These are phyloP conservation scores for Sesbania bispinosa DNA, from an alignment of 306 rosid genomes.

Conservation along the genomic window DNA sequence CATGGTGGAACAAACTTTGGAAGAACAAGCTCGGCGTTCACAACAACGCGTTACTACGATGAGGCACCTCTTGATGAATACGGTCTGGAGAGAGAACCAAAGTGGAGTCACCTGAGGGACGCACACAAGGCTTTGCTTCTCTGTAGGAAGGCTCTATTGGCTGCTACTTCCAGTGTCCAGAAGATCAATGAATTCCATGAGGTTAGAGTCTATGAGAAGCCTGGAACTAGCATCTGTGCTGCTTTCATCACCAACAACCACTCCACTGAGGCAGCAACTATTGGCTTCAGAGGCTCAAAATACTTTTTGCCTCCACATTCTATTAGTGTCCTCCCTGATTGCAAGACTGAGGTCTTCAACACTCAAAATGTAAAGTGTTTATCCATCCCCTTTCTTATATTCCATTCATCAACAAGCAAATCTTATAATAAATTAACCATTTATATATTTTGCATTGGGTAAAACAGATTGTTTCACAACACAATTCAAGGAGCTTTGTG, in stretches of 20 bases:
- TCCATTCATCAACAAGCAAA: background rate
- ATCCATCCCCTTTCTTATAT: background rate
- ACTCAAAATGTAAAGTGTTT: conserved; percentile 43
- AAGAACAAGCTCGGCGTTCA: conserved; percentile 66
- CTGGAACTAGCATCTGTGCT: conserved; percentile 46
- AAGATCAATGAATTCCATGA: conserved; percentile 41
- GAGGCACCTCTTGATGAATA: conserved; percentile 94
- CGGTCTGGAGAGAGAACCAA: conserved; percentile 78
- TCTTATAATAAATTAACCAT: too few relatives aligned
- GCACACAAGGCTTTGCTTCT: conserved; percentile 63
- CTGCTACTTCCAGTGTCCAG: conserved; percentile 34
- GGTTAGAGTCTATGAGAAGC: conserved; percentile 58
- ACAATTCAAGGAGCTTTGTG: conserved; percentile 55
- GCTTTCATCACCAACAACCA: conserved; percentile 84
- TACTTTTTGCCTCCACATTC: conserved; percentile 63
- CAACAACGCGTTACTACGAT: conserved; percentile 80
- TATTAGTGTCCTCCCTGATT: conserved; percentile 87
- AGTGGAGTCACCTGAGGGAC: conserved; percentile 86
- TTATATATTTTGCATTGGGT: too few relatives aligned
- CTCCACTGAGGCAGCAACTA: conserved; percentile 25
- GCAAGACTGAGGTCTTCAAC: conserved; percentile 79
- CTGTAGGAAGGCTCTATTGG: conserved; percentile 62
- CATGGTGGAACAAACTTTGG: conserved; percentile 95
- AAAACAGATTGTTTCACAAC: conserved; percentile 71
- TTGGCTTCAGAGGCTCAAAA: conserved; percentile 51